These are phyloP conservation scores for Populus deltoides DNA, from an alignment of 345 rosid species.

Conservation along the genomic window DNA sequence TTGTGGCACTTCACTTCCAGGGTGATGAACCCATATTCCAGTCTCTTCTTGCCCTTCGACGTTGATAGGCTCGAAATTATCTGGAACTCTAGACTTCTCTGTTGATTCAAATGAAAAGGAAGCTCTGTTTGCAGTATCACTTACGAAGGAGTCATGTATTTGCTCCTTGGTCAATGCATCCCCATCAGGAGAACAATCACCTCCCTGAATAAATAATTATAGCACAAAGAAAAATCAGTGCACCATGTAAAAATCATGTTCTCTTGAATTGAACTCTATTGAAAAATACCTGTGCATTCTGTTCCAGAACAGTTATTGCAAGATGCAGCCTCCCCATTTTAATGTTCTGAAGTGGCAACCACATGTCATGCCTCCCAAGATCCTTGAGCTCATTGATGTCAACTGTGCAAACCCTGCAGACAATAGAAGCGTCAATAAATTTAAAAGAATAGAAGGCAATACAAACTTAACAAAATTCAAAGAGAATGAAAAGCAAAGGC, in stretches of 20 bases:
- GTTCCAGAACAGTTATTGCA: conserved; percentile 64
- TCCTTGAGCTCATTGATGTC: conserved; percentile 59
- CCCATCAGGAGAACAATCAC: conserved; percentile 26
- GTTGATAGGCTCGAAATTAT: conserved; percentile 70
- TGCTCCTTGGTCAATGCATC: conserved; percentile 36
- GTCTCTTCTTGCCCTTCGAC: conserved; percentile 67
- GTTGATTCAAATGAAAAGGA: conserved; percentile 48
- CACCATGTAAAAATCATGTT: background rate
- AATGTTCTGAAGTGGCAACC: conserved; percentile 79
- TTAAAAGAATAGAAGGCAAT: background rate
- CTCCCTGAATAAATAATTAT: conserved; percentile 33
- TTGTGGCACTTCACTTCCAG: conserved; percentile 71
- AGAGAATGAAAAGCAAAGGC: no score
- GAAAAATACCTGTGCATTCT: conserved; percentile 46
- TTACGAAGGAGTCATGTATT: conserved; percentile 36
- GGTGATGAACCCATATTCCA: conserved; percentile 88
- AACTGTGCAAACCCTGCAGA: conserved; percentile 57
- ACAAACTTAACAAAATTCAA: background rate
- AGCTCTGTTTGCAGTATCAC: conserved; percentile 28
- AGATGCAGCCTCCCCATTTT: conserved; percentile 83
- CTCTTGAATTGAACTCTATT: background rate
- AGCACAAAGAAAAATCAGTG: background rate
- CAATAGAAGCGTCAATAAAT: conserved; percentile 1
- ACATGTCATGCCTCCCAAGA: conserved; percentile 79
- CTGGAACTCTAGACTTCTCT: conserved; percentile 48